These are phyloP conservation scores for Thraustochytrium sp. DNA, from an alignment of 352 stramenopile species.

Conservation along the genomic window DNA sequence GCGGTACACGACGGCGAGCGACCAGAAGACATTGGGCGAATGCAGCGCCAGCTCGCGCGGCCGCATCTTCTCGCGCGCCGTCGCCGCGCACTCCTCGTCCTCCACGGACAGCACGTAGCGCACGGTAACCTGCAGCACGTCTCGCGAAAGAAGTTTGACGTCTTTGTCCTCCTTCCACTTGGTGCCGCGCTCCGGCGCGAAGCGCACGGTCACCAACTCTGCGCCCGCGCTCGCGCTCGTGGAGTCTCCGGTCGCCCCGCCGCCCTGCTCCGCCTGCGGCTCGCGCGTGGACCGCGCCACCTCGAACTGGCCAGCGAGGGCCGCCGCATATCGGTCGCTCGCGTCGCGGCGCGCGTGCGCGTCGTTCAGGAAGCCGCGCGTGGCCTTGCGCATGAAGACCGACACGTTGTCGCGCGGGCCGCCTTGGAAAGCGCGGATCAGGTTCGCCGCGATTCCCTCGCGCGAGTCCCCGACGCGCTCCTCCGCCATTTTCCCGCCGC, in stretches of 20 bases:
- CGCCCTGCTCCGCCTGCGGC: no score
- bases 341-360: constrained; percentile 16
- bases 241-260: no score
- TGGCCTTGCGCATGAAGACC: constrained; percentile 30
- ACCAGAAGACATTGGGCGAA: constrained; percentile 27
- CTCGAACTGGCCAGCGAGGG: neutral
- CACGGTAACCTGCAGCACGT: neutral
- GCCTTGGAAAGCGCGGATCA: constrained; percentile 10
- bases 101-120: constrained; percentile 8
- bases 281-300: neutral
- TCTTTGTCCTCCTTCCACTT: neutral
- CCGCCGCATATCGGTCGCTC: constrained; percentile 33
- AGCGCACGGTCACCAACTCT: neutral
- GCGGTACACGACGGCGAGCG: neutral
- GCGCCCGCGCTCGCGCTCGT: no score
- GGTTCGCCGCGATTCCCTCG: neutral
- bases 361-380: neutral
- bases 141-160: neutral
- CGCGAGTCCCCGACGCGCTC: constrained; percentile 1
- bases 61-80: neutral
- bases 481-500: neutral
- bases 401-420: constrained; percentile 10
- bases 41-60: constrained; percentile 12
- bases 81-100: neutral
- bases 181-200: neutral